Evolutionary conservation across 2,329 filamentous ascomycete species (phyloP).

Genomic region (Remersonia thermophila): DNA sequence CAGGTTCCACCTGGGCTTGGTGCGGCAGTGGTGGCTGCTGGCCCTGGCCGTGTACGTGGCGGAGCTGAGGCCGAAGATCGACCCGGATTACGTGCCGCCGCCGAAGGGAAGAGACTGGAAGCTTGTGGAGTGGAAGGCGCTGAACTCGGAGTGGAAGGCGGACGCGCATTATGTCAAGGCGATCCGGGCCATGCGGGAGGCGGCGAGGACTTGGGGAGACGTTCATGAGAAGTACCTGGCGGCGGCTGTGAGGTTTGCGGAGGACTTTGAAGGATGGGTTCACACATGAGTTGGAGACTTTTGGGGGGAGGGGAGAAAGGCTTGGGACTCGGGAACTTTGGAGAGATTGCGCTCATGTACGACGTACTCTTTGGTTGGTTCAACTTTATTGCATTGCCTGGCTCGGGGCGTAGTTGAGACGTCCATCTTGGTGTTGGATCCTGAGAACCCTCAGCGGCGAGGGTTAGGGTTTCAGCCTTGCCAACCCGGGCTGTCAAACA

Average conservation of each 20-base stretch:
- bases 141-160: constrained; percentile 53
- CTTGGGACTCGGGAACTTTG: too few species aligned
- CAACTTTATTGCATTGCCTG: too few species aligned
- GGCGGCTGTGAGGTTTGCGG: constrained; percentile 58
- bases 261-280: constrained; percentile 59
- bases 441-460: too few species aligned
- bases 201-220: constrained; percentile 63
- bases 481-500: too few species aligned
- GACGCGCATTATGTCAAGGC: constrained; percentile 82
- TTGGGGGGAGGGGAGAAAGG: too few species aligned
- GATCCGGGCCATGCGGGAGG: constrained; percentile 62
- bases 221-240: constrained; percentile 52
- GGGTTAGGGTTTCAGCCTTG: too few species aligned
- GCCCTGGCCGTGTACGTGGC: constrained; percentile 66
- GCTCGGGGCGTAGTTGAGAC: too few species aligned
- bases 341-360: too few species aligned
- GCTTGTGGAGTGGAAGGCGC: constrained; percentile 58
- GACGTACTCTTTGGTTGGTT: too few species aligned
- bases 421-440: too few species aligned
- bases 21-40: constrained; percentile 85
- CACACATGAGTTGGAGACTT: background rate
- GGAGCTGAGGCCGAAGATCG: constrained; percentile 59
- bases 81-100: constrained; percentile 52
- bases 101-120: constrained; percentile 60
- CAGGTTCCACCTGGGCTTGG: constrained; percentile 58